These are phyloP conservation scores for Leccinum fibrillosum DNA, from an alignment of 768 basidiomycete genomes.

Conservation along the genomic window DNA sequence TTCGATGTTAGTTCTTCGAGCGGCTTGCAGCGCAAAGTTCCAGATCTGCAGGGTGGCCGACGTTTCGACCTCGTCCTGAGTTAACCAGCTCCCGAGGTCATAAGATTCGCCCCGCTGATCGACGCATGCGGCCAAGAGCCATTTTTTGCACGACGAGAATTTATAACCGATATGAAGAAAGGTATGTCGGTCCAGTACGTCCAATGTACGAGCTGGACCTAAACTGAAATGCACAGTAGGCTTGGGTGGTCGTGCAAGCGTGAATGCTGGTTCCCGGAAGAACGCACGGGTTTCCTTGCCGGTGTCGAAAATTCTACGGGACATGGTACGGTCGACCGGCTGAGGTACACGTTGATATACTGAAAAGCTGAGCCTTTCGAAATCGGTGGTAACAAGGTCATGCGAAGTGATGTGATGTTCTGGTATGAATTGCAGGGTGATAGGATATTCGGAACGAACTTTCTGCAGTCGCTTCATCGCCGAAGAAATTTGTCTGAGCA, in stretches of 20 bases:
- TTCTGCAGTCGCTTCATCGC: slow-evolving; percentile 56
- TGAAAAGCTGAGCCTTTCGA: slow-evolving; percentile 55
- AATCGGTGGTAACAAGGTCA: slow-evolving; percentile 20
- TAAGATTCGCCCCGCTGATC: slow-evolving; percentile 80
- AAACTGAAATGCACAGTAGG: slow-evolving; percentile 37
- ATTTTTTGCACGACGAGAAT: slow-evolving; percentile 63
- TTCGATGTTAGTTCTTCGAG: slow-evolving; percentile 65
- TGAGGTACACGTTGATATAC: slow-evolving; percentile 71
- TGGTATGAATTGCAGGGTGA: slow-evolving; percentile 73
- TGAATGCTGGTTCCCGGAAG: slow-evolving; percentile 65
- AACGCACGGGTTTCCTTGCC: slow-evolving; percentile 41
- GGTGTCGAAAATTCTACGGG: slow-evolving; percentile 45
- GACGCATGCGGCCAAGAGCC: slow-evolving; percentile 71
- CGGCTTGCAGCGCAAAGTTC: slow-evolving; percentile 63
- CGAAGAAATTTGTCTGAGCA: slow-evolving; percentile 67
- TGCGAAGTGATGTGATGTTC: slow-evolving; percentile 51
- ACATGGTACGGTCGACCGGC: slow-evolving; percentile 58
- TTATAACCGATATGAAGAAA: slow-evolving; percentile 78
- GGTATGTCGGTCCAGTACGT: slow-evolving; percentile 54
- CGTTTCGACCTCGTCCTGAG: slow-evolving; percentile 44
- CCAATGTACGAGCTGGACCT: slow-evolving; percentile 40
- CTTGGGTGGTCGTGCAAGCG: slow-evolving; percentile 48
- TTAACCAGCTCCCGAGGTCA: slow-evolving; percentile 64
- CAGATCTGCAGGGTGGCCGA: slow-evolving; percentile 62
- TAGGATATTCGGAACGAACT: slow-evolving; percentile 42